These are phyloP conservation scores for Candida succiphila DNA, from an alignment of 805 yeast genomes.

Conservation along the genomic window DNA sequence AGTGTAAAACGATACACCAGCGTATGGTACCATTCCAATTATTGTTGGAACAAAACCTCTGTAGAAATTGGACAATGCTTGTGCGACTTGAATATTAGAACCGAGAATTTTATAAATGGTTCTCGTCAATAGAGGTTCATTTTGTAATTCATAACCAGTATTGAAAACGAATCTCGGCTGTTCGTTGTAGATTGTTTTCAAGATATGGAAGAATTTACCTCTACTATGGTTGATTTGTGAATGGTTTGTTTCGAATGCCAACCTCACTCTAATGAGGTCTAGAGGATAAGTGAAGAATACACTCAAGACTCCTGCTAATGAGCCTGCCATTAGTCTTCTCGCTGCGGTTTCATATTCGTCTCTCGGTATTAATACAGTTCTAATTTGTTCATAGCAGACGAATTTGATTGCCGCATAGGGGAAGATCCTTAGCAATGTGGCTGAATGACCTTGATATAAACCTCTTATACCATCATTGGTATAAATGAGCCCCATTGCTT, in stretches of 20 bases:
- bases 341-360: slow-evolving; percentile 67
- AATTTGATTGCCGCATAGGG: slow-evolving; percentile 97
- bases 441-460: slow-evolving; percentile 91
- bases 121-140: slow-evolving; percentile 19
- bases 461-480: slow-evolving; percentile 66
- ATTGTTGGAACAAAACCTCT: slow-evolving; percentile 93
- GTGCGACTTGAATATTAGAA: slow-evolving; percentile 21
- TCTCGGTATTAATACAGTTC: slow-evolving; percentile 69
- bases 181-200: slow-evolving; percentile 22
- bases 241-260: slow-evolving; percentile 74
- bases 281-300: slow-evolving; percentile 89
- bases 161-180: slow-evolving; percentile 19
- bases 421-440: slow-evolving; percentile 80
- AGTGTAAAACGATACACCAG: slow-evolving; percentile 93
- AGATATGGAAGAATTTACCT: slow-evolving; percentile 21
- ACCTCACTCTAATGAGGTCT: slow-evolving; percentile 80
- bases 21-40: slow-evolving; percentile 94
- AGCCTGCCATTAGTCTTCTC: slow-evolving; percentile 80
- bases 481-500: slow-evolving; percentile 64
- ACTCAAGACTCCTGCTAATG: slow-evolving; percentile 78
- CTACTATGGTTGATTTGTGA: slow-evolving; percentile 15
- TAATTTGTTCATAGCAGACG: slow-evolving; percentile 89
- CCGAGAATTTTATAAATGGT: slow-evolving; percentile 22
- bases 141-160: slow-evolving; percentile 19
- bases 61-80: slow-evolving; percentile 61